Evolutionary conservation across 495 filamentous ascomycete species (phyloP), one percentile per base, ranked within the genome.

Genomic region (Jackrogersella multiformis): DNA sequence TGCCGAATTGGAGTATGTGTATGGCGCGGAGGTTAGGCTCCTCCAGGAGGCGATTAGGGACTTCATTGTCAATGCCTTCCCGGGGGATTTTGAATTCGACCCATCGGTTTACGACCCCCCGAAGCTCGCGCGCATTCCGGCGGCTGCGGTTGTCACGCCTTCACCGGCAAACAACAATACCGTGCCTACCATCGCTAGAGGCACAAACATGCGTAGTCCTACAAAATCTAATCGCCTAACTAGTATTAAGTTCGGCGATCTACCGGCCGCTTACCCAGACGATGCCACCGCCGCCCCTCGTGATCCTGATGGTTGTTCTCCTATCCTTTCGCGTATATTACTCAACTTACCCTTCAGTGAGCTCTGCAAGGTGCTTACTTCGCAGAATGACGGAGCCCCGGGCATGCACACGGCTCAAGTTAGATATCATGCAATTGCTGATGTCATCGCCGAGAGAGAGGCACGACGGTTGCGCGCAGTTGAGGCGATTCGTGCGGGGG

Each of bases 171-270:
- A 8, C 42, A 46, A 60, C 30, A 46, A 60, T 28, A 7, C 62
- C 30, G 39, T 68, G 10, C 72, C 73, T 9, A 41, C 73, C 15
- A 78, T 81, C 56, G 75, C 72, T 10, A 69, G 77, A 61, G 78
- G 80, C 42, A 73, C 72, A 2, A 72, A 66, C 16, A 65, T 67
- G 26, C 73, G 67, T 48, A 74, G 51, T 28, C 55, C 20, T 62
- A 39, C 44, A 68, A 77, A 66, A 61, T 74, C 39, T 65, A 73
- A 1, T 1, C 81, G 84, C 0, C 73, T 90, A 5, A 85, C 85
- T 53, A 76, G 76, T 46, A 90, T 92, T 69, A 84, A 84, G 62
- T 92, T 92, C 65, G 89, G 89, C 8, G 88, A 92, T 60, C 73
- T 85, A 6, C 78, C 85, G 9, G 70, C 80, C 0, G 75, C 84